Percentiles rank a stretch among this genome's conserved stretches.
Conservation (phyloP, 768 basidiomycete genomes). For the Rhodotorula kratochvilovae region DNA sequence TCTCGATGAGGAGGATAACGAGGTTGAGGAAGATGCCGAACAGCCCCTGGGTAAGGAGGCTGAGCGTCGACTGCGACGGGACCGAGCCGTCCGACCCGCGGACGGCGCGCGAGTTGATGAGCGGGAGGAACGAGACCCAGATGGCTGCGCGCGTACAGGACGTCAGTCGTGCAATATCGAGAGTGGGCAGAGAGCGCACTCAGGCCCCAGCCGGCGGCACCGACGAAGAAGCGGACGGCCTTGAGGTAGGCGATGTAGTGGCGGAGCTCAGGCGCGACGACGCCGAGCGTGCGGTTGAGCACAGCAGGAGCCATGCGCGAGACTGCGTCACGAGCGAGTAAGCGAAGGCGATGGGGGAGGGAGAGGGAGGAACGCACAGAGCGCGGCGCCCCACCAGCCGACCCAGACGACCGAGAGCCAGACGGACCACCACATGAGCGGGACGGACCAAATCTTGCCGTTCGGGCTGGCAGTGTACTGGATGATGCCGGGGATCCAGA, state of each 20-base stretch:
- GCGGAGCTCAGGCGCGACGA: slow-evolving; percentile 65
- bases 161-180: background rate
- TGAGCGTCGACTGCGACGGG: slow-evolving; percentile 48
- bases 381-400: slow-evolving; percentile 79
- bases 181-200: slow-evolving; percentile 10
- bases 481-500: slow-evolving; percentile 73
- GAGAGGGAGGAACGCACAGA: slow-evolving; percentile 46
- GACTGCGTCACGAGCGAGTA: slow-evolving; percentile 55
- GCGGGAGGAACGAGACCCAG: slow-evolving; percentile 55
- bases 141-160: slow-evolving; percentile 50
- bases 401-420: slow-evolving; percentile 77
- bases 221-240: slow-evolving; percentile 59
- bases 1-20: slow-evolving; percentile 69
- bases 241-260: slow-evolving; percentile 75
- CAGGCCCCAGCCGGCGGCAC: slow-evolving; percentile 32
- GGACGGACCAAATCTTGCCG: slow-evolving; percentile 54
- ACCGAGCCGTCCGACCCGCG: slow-evolving; percentile 24
- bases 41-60: slow-evolving; percentile 61
- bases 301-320: slow-evolving; percentile 51
- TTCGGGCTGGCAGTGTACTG: slow-evolving; percentile 56
- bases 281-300: slow-evolving; percentile 58
- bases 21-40: slow-evolving; percentile 70
- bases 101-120: slow-evolving; percentile 53
- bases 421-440: slow-evolving; percentile 48
- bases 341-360: slow-evolving; percentile 7